Evolutionary conservation across 2,329 filamentous ascomycete species (phyloP), one percentile per base, ranked within the genome.

Genomic region (Paradendryphiella salina): DNA sequence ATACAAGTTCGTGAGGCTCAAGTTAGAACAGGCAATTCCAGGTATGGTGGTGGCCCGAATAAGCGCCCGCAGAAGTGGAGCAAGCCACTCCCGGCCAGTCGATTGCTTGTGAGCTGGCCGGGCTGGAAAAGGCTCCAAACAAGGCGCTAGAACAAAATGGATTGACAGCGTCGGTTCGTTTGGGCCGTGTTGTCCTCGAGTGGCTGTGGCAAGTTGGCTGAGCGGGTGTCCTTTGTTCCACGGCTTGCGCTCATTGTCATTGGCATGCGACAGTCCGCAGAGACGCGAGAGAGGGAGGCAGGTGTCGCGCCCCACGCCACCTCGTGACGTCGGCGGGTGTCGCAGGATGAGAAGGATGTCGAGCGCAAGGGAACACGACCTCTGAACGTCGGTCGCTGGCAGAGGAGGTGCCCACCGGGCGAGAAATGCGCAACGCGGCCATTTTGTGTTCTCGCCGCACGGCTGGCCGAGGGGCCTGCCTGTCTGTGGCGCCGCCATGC

Each of bases 1-100:
- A 73, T 69, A 66, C 73, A 71, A 64, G 69, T 67, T 67, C 63
- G 60, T 72, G 71, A 70, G 70, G 69, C 75, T 75, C 73, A 72
- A 73, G 70, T 70, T 69, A 68, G 69, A 69, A 69, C 57, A 61
- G 64, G 66, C 63, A 62, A 61, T 63, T 70, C 56, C 53, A 52
- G 63, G 52, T 45, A 57, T 66, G 63, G 69, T 57, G 66, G 66
- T 63, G 66, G 65, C 64, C 65, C 58, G 61, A 61, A 65, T 74
- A 73, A 63, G 67, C 73, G 72, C 72, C 72, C 71, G 61, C 46
- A 60, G 50, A 57, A 59, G 63, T 57, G 63, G 64, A 64, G 58
- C 56, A 57, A 61, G 64, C 59, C 56, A 63, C 61, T 69, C 56
- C 60, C 61, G 69, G 62, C 73, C 72, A 75, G 67, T 74, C 71